Percentiles rank a stretch among this genome's conserved stretches.
These are phyloP conservation scores for Chaetomium olivaceum DNA, from an alignment of 2,329 filamentous ascomycete genomes.

Conservation along the genomic window DNA sequence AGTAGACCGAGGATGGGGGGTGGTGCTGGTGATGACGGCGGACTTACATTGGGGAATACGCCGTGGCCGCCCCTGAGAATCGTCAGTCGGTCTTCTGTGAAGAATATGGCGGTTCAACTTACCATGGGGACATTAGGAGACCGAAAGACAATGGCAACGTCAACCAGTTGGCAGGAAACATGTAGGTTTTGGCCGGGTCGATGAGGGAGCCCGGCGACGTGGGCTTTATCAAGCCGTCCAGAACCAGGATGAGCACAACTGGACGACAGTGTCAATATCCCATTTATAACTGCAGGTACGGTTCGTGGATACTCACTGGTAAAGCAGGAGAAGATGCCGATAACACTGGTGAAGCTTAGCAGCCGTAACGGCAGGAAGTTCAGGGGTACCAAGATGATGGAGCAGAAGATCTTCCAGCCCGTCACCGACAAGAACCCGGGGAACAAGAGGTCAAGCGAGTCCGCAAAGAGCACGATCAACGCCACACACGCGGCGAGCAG, in stretches of 20 bases:
- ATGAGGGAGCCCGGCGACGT: slow-evolving; percentile 78
- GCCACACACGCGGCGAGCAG: slow-evolving; percentile 87
- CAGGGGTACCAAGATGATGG: slow-evolving; percentile 74
- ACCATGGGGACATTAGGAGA: slow-evolving; percentile 74
- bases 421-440: slow-evolving; percentile 65
- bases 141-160: slow-evolving; percentile 87
- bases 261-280: slow-evolving; percentile 18
- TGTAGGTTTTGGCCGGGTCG: slow-evolving; percentile 74
- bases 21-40: neutral
- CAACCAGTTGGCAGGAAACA: slow-evolving; percentile 84
- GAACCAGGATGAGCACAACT: slow-evolving; percentile 82
- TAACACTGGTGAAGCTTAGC: slow-evolving; percentile 84
- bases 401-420: slow-evolving; percentile 84
- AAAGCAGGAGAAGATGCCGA: slow-evolving; percentile 89
- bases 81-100: neutral
- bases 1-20: too few species aligned
- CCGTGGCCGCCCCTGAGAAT: slow-evolving; percentile 54
- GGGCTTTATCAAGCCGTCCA: slow-evolving; percentile 84
- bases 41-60: slow-evolving; percentile 73
- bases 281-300: too few species aligned
- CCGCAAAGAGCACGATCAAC: slow-evolving; percentile 87
- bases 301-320: slow-evolving; percentile 61
- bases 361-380: slow-evolving; percentile 82
- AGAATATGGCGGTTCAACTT: neutral
- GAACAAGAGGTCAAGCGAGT: slow-evolving; percentile 78